These are phyloP conservation scores for Dioszegia crocea DNA, from an alignment of 768 basidiomycete species.

Conservation along the genomic window DNA sequence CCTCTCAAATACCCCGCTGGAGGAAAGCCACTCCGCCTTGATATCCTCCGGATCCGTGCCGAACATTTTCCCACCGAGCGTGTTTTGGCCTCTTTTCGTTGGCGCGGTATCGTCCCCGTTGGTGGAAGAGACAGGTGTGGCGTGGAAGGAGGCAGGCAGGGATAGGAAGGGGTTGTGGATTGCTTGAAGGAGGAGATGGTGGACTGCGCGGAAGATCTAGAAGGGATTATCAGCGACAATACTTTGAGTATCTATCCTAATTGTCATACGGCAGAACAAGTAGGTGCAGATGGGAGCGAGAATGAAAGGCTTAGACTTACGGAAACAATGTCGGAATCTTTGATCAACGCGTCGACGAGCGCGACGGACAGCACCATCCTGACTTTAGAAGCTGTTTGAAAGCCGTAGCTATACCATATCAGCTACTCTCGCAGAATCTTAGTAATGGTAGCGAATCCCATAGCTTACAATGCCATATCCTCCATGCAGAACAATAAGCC, in stretches of 20 bases:
- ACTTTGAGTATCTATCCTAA: too few relatives aligned
- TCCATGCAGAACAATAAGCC: conserved; percentile 49
- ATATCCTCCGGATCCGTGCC: conserved; percentile 32
- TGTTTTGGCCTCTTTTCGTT: background rate
- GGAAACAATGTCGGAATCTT: conserved; percentile 45
- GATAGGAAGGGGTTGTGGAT: conserved; percentile 43
- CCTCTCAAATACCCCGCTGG: conserved; percentile 26
- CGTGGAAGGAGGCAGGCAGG: conserved; percentile 26
- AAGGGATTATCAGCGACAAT: background rate
- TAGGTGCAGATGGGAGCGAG: background rate
- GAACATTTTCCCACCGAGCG: conserved; percentile 23
- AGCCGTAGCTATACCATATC: conserved; percentile 39
- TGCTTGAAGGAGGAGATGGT: conserved; percentile 38
- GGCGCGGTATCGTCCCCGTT: background rate
- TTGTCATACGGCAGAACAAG: background rate
- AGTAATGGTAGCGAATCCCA: background rate
- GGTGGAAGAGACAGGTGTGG: conserved; percentile 4
- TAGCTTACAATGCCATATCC: conserved; percentile 48
- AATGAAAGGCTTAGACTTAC: too few relatives aligned
- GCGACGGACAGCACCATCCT: conserved; percentile 46
- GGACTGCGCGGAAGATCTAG: conserved; percentile 46
- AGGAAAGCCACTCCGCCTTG: conserved; percentile 25
- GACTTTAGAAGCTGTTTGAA: conserved; percentile 42
- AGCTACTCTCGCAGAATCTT: background rate
- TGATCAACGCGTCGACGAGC: conserved; percentile 48